These are phyloP conservation scores for Euclidium syriacum DNA, from an alignment of 345 rosid species.

Conservation along the genomic window DNA sequence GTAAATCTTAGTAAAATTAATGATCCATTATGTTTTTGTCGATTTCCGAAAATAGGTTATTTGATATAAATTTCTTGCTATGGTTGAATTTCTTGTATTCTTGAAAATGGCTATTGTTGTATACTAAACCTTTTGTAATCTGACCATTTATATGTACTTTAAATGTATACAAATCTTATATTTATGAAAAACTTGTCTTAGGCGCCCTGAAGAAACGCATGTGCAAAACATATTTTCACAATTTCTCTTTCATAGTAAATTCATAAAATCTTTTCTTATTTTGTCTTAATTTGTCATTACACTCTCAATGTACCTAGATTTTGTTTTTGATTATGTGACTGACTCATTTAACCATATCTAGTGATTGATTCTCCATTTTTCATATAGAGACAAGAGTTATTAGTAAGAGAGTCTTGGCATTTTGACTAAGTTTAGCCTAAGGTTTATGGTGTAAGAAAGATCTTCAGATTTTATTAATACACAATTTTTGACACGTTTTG, in stretches of 20 bases:
- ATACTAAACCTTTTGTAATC: too few relatives aligned
- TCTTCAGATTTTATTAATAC: not conserved
- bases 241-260: too few relatives aligned
- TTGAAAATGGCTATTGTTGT: too few relatives aligned
- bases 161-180: too few relatives aligned
- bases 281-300: not conserved
- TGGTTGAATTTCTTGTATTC: not conserved
- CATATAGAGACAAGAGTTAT: constrained; percentile 10
- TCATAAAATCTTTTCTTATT: too few relatives aligned
- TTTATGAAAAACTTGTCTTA: not conserved
- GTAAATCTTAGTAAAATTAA: too few relatives aligned
- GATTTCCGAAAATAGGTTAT: not conserved
- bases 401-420: not conserved
- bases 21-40: too few relatives aligned
- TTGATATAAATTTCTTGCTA: not conserved
- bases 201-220: not conserved
- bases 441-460: not conserved
- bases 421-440: not conserved
- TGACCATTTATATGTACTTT: too few relatives aligned
- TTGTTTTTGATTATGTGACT: not conserved
- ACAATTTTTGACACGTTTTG: constrained; percentile 16
- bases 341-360: not conserved
- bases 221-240: too few relatives aligned
- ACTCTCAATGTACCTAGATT: constrained; percentile 6
- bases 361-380: constrained; percentile 12